These are phyloP conservation scores for Piper longum DNA, from an alignment of 164 flowering plant species.

Conservation along the genomic window DNA sequence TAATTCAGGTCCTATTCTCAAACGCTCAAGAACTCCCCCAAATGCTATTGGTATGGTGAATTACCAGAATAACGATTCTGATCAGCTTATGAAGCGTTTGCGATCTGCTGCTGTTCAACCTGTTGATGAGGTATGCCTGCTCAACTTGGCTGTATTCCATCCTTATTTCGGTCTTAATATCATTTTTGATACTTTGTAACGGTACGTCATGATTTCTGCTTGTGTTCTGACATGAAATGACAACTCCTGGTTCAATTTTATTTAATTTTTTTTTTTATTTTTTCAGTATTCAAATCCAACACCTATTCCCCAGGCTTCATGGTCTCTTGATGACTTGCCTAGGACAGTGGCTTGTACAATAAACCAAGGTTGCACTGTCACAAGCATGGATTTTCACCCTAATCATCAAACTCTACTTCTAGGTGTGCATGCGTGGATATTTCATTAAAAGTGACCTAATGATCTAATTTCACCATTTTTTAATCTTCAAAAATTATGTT, in stretches of 20 bases:
- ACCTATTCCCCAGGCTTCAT: conserved; percentile 43
- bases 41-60: conserved; percentile 57
- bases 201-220: not conserved
- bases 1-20: conserved; percentile 38
- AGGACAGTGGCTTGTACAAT: conserved; percentile 44
- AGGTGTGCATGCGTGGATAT: conserved; percentile 18
- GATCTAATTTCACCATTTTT: not conserved
- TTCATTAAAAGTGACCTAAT: conserved; percentile 3
- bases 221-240: not conserved
- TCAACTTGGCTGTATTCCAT: not conserved
- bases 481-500: not conserved
- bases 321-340: conserved; percentile 67
- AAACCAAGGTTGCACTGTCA: conserved; percentile 64
- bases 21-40: conserved; percentile 81
- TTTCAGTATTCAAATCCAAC: conserved; percentile 58
- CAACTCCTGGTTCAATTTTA: not conserved
- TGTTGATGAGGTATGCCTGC: conserved; percentile 52
- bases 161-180: too few relatives aligned
- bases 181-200: too few relatives aligned
- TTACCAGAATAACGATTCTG: conserved; percentile 70
- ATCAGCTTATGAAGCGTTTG: conserved; percentile 70
- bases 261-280: not conserved
- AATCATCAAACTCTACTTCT: conserved; percentile 58
- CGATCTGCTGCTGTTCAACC: conserved; percentile 47
- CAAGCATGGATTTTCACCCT: conserved; percentile 97